Evolutionary conservation across 441 rosid genomes (phyloP), one percentile per base, ranked within the genome.

Genomic region (Viola pubescens): DNA sequence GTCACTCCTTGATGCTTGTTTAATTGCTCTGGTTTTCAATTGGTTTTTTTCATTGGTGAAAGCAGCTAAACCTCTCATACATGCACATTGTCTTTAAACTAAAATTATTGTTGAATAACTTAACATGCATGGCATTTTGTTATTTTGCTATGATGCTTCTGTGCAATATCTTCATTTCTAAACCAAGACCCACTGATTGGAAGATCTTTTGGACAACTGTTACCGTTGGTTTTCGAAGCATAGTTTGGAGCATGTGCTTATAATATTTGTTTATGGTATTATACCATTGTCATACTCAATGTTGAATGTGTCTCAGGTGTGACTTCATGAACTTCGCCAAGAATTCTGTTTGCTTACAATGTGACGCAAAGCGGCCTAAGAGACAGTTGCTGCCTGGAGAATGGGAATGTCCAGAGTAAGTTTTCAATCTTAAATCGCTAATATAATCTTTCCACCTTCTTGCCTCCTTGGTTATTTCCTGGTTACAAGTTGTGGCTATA

Each of bases 331-430:
- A 92, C 73, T 92, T 92, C 37, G 96, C 96, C 13, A 92, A 89
- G 84, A 92, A 92, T 69, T 73, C 87, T 0, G 80, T 81, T 52
- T 92, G 98, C 82, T 82, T 89, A 54, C 97, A 87, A 66, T 92
- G 98, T 72, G 98, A 89, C 75, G 98, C 96, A 34, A 89, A 92
- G 80, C 83, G 89, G 65, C 96, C 96, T 8, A 89, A 92, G 84
- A 82, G 96, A 61, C 92, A 92, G 79, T 74, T 92, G 65, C 97
- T 92, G 73, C 98, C 97, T 9, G 98, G 98, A 67, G 98, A 92
- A 79, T 92, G 98, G 98, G 98, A 89, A 78, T 92, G 98, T 76
- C 96, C 94, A 0, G 84, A 81, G 98, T 92, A 84, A 77, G 98
- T 74, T 76, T 54, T 12, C 58, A 13, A 38, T 56, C 12, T 52